Evolutionary conservation across 2,329 filamentous ascomycete genomes (phyloP), one percentile per base, ranked within the genome.

Genomic region (Colletotrichum neosansevieriae): DNA sequence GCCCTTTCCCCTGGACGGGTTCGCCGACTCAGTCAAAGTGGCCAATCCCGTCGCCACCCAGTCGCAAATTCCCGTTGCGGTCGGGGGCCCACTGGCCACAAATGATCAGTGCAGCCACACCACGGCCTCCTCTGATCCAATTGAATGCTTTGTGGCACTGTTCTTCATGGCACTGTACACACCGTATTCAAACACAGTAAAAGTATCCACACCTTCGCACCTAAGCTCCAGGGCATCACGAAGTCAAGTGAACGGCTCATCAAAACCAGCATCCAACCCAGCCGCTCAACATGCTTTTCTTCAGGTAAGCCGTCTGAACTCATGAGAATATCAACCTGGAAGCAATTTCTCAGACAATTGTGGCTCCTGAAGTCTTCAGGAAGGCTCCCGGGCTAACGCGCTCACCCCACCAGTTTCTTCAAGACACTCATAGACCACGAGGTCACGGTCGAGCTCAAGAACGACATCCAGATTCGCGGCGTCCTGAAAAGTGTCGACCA

Each of bases 361-460:
- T 44, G 36, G 42, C 56, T 4, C 45, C 13, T 7, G 13, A 6
- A 11, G 3, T 12, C 11, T 1, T 9, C 15, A 40, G 21, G 29
- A 57, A 21, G 3, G 7, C 45, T 12, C 34, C 6, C 32, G 13
- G 21, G 54, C 61, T 68, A 36, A 68, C 61, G 54, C 24, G 50
- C 24, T 54, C 13, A 62, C 40, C n/a, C 19, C 34, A 17, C 29
- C 77, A 96, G 93, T 84, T 98, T 98, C 85, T 98, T 98, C 90
- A 98, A 98, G 82, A 98, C 95, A 61, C 92, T 98, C 76, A 97
- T 98, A 79, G 96, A 98, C 85, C 92, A 96, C 74, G 91, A 97
- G 85, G 94, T 99, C 77, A 98, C 94, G 53, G 94, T 99, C 78
- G 96, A 99, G 85, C 92, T 99, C 80, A 99, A 99, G 84, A 99